Evolutionary conservation across 805 yeast species (phyloP).

Genomic region (Saturnispora gosingensis): DNA sequence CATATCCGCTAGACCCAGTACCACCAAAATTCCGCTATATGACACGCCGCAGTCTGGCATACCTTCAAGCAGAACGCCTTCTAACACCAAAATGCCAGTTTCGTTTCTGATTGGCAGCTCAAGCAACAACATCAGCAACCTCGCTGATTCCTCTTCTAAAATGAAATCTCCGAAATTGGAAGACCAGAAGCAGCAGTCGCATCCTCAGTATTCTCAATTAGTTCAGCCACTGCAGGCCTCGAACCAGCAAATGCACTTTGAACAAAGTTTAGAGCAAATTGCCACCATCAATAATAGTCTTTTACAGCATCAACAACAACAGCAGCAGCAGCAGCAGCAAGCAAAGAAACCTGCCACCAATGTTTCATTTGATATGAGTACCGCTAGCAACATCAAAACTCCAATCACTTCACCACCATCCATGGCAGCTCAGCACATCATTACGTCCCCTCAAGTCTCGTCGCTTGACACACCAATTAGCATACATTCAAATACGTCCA

Average conservation of each 20-base stretch:
- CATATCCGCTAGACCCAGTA: conserved; percentile 44
- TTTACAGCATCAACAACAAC: neutral
- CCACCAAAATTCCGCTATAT: conserved; percentile 22
- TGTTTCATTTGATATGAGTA: conserved; percentile 6
- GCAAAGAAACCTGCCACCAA: neutral
- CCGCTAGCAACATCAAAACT: neutral
- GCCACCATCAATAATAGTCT: neutral
- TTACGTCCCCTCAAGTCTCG: conserved; percentile 7
- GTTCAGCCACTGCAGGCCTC: neutral
- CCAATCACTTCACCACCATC: conserved; percentile 7
- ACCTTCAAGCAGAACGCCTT: conserved; percentile 24
- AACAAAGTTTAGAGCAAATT: neutral
- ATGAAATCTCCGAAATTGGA: conserved; percentile 3
- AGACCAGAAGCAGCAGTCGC: neutral
- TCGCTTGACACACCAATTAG: conserved; percentile 6
- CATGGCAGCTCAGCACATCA: neutral
- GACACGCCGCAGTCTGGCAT: conserved; percentile 21
- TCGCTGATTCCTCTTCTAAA: neutral
- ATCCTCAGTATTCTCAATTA: neutral
- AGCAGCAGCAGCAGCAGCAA: neutral
- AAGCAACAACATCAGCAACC: neutral
- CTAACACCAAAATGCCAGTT: conserved; percentile 12
- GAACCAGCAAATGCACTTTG: neutral
- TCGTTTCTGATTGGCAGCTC: neutral
- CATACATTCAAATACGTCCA: conserved; percentile 7